Evolutionary conservation across 73 alveolate species (phyloP), one percentile per base, ranked within the genome.

Genomic region (Tetrahymena elliotti): DNA sequence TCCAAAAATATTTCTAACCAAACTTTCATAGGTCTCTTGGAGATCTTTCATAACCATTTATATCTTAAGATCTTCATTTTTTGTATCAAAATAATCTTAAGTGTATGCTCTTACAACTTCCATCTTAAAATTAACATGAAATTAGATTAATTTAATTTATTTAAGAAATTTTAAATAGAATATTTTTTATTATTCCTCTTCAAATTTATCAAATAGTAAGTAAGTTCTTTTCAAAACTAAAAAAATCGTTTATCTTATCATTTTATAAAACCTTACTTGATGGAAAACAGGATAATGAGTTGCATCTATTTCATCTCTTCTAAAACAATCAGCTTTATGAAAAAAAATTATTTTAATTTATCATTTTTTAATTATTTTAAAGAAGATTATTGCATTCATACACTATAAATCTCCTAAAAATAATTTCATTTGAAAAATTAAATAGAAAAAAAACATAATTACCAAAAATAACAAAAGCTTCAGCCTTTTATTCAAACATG

Each of bases 251-350:
- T 47, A 47, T 47, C 20, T 8, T 68, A 3, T n/a, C 88, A 22
- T 68, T 27, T 68, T 68, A 11, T 68, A n/a, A 68, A 1, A 68
- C 0, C 3, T 68, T 97, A 98, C 97, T 88, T 98, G 93, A 95
- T 98, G 99, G 96, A 98, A 98, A 35, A 97, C 99, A n/a, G 99
- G 99, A 53, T 98, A 98, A 94, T 98, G 99, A 20, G 98, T 98
- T 33, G 97, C 97, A 94, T 98, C 99, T 39, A 98, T 96, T 31
- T 98, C 98, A 93, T 98, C 99, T 96, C 98, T 97, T 84, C 99
- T 93, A 92, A 98, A 98, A 52, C 98, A 99, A 94, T 98, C 99
- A 31, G 88, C 88, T 68, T 68, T 27, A 68, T 68, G 1, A 68
- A 9, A 68, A 31, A 68, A 12, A 68, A 27, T 31, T 53, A 53